phyloP scores from a whole-genome alignment of 2,329 filamentous ascomycete species.

The Akanthomyces muscarius region DNA sequence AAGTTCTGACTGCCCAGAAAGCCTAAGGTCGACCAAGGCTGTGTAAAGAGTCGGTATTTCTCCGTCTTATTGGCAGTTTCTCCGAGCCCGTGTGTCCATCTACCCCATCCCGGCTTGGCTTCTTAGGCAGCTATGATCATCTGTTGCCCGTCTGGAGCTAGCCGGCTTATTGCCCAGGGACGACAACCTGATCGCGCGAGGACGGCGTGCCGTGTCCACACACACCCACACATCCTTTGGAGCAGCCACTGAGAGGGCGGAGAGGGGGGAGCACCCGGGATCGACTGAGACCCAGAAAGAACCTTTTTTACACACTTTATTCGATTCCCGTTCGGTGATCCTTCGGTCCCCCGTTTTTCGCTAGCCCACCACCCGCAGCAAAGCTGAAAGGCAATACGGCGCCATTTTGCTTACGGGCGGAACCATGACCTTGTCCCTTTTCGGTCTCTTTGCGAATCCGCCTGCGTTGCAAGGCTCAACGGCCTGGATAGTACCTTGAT shows the following conservation, averaged over 20 bases:
- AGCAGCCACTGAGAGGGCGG: not conserved
- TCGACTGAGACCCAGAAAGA: not conserved
- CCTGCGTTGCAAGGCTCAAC: too few relatives aligned
- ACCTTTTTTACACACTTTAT: not conserved
- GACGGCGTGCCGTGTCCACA: not conserved
- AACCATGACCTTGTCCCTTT: conserved; percentile 4
- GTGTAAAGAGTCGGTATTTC: not conserved
- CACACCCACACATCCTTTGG: too few relatives aligned
- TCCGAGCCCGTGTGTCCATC: not conserved
- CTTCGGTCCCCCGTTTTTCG: conserved; percentile 4
- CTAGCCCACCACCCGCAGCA: not conserved
- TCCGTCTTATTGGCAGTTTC: conserved; percentile 10
- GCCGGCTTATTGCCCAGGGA: not conserved
- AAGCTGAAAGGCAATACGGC: conserved; percentile 4
- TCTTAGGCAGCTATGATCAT: conserved; percentile 6
- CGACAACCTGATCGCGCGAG: not conserved
- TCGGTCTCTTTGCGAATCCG: not conserved
- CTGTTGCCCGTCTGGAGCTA: not conserved
- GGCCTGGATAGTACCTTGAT: not conserved
- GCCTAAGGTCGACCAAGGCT: not conserved
- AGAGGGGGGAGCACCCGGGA: not conserved
- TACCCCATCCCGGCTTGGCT: not conserved
- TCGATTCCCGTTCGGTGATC: conserved; percentile 9
- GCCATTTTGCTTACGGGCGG: not conserved
- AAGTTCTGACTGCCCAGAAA: not conserved